phyloP scores from a whole-genome alignment of 2,329 filamentous ascomycete species.

The Diaporthe sp. region DNA sequence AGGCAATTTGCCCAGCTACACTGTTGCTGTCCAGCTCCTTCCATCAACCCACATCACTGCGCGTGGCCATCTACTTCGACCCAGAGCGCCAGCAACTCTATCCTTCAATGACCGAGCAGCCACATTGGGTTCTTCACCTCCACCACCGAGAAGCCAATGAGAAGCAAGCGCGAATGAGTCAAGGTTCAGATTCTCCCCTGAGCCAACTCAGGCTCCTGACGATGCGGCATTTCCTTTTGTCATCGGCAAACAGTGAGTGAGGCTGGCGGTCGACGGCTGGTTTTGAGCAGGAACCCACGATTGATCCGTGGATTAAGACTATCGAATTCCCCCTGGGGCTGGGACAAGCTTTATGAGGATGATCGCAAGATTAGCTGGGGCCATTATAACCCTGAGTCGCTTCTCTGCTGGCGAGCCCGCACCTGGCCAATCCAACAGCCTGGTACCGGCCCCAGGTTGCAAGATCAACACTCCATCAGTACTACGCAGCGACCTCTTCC shows the following conservation, averaged over 20 bases:
- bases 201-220: background rate
- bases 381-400: background rate
- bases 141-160: background rate
- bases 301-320: background rate
- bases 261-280: background rate
- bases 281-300: background rate
- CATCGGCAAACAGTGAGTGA: background rate
- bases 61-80: background rate
- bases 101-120: background rate
- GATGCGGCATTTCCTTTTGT: background rate
- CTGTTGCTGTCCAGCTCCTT: constrained; percentile 1
- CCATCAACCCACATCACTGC: constrained; percentile 4
- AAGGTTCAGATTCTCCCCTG: too few species aligned
- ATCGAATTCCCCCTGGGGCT: background rate
- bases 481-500: background rate
- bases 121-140: background rate
- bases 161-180: background rate
- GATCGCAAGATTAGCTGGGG: background rate
- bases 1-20: constrained; percentile 18
- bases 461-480: background rate
- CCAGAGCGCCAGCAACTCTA: background rate
- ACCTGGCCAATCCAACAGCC: constrained; percentile 14
- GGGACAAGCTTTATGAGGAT: constrained; percentile 14
- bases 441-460: background rate
- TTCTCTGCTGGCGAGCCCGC: background rate